Conservation (phyloP, 352 stramenopile genomes). For the Globisporangium ultimum region DNA sequence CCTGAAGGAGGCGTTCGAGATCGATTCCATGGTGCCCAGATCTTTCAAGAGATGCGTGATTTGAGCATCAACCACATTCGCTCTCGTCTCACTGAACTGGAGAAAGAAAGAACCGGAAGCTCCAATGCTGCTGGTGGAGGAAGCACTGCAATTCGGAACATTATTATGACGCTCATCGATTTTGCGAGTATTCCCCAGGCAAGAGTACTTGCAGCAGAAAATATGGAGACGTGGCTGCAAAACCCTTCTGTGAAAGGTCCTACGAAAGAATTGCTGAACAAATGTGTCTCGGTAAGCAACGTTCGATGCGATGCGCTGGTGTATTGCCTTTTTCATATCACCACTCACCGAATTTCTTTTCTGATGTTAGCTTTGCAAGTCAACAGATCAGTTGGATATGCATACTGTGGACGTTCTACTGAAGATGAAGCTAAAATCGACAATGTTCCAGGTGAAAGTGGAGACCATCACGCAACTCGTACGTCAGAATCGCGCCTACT, state of each 20-base stretch:
- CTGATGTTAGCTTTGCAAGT: conserved; percentile 43
- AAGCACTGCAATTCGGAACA: conserved; percentile 59
- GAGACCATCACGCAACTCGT: conserved; percentile 82
- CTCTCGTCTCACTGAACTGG: conserved; percentile 53
- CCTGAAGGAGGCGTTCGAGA: conserved; percentile 21
- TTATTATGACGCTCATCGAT: conserved; percentile 73
- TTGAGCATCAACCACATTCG: conserved; percentile 72
- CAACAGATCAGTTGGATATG: conserved; percentile 51
- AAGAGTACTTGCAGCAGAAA: conserved; percentile 63
- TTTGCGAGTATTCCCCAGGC: conserved; percentile 58
- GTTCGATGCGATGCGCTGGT: neutral
- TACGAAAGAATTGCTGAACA: conserved; percentile 69
- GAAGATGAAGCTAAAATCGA: conserved; percentile 86
- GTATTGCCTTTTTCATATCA: neutral
- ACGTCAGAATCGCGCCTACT: conserved; percentile 60
- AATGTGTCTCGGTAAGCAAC: conserved; percentile 43
- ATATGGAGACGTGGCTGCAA: conserved; percentile 76
- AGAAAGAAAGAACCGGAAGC: conserved; percentile 49
- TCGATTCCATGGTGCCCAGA: conserved; percentile 40
- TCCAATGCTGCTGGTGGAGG: conserved; percentile 23
- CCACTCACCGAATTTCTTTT: neutral
- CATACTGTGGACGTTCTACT: conserved; percentile 68
- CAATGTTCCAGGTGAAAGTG: conserved; percentile 86
- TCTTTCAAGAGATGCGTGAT: conserved; percentile 50
- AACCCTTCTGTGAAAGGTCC: conserved; percentile 75